Conservation (phyloP, 129 eudicot genomes). For the Ambrosia trifida region DNA sequence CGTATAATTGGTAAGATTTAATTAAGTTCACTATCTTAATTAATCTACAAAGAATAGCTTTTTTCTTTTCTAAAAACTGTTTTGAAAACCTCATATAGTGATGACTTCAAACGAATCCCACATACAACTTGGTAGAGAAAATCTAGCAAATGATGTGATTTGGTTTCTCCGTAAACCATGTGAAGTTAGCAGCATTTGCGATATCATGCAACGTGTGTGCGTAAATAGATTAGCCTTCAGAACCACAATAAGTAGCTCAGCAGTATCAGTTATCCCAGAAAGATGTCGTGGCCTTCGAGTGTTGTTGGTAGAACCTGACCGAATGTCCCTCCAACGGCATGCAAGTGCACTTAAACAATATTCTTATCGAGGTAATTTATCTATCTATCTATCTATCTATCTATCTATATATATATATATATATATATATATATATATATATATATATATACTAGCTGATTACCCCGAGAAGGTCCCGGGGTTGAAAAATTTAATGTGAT, state of each 20-base stretch:
- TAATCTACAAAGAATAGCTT: not conserved
- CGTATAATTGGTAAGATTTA: slow-evolving; percentile 18
- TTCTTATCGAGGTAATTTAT: slow-evolving; percentile 10
- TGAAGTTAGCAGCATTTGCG: not conserved
- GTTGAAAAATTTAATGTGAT: too few relatives aligned
- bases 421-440: not conserved
- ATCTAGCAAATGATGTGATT: slow-evolving; percentile 3
- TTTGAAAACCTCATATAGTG: slow-evolving; percentile 25
- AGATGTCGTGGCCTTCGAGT: slow-evolving; percentile 16
- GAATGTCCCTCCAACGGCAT: not conserved
- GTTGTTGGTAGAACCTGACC: slow-evolving; percentile 22
- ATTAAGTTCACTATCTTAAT: not conserved
- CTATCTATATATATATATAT: not conserved
- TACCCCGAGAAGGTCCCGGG: too few relatives aligned
- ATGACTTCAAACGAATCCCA: not conserved
- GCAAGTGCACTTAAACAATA: slow-evolving; percentile 6
- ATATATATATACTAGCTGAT: too few relatives aligned
- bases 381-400: too few relatives aligned
- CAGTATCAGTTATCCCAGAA: not conserved
- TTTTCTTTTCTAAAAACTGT: not conserved
- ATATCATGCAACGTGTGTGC: slow-evolving; percentile 18
- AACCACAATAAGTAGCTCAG: slow-evolving; percentile 11
- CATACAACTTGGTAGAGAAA: not conserved
- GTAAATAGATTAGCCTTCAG: not conserved
- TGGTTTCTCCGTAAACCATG: slow-evolving; percentile 26